Percentiles rank a stretch among this genome's conserved stretches.
These are phyloP conservation scores for Aspergillus candidus DNA, from an alignment of 2,329 filamentous ascomycete genomes.

Conservation along the genomic window DNA sequence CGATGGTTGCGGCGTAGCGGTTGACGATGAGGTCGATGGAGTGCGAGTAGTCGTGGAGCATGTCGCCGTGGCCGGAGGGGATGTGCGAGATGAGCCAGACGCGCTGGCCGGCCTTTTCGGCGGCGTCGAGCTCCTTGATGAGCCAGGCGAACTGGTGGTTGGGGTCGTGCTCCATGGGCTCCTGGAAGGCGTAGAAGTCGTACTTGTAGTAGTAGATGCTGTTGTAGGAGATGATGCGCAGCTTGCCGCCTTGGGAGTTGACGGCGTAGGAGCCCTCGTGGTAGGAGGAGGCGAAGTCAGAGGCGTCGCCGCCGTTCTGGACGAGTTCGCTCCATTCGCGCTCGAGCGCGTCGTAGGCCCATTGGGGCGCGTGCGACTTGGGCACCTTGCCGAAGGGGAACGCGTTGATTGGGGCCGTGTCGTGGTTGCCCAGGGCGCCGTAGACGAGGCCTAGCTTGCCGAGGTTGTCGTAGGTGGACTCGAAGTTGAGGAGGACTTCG, in stretches of 20 bases:
- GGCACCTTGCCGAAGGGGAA: slow-evolving; percentile 41
- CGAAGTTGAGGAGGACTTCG: slow-evolving; percentile 34
- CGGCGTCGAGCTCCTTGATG: slow-evolving; percentile 47
- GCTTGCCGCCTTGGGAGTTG: slow-evolving; percentile 43
- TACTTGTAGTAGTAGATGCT: slow-evolving; percentile 55
- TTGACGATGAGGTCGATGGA: slow-evolving; percentile 51
- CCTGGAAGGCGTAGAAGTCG: slow-evolving; percentile 53
- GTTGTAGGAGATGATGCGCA: slow-evolving; percentile 55
- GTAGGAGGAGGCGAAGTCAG: too few relatives aligned
- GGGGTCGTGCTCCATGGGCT: slow-evolving; percentile 47
- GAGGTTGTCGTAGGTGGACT: slow-evolving; percentile 46
- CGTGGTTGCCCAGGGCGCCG: slow-evolving; percentile 53
- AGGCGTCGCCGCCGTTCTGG: too few relatives aligned
- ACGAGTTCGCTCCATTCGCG: slow-evolving; percentile 46
- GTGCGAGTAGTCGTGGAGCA: slow-evolving; percentile 49
- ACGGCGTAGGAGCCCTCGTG: slow-evolving; percentile 32
- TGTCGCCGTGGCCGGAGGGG: slow-evolving; percentile 47
- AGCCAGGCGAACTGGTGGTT: slow-evolving; percentile 51
- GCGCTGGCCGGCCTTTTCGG: slow-evolving; percentile 48
- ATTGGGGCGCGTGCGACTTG: slow-evolving; percentile 39
- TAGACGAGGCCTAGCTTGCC: slow-evolving; percentile 43
- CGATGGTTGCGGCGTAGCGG: slow-evolving; percentile 50
- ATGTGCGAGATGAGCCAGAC: slow-evolving; percentile 57
- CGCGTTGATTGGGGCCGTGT: slow-evolving; percentile 49
- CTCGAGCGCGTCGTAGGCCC: slow-evolving; percentile 49